Evolutionary conservation across 2,329 filamentous ascomycete species (phyloP).

Genomic region (Fusarium pseudocircinatum): DNA sequence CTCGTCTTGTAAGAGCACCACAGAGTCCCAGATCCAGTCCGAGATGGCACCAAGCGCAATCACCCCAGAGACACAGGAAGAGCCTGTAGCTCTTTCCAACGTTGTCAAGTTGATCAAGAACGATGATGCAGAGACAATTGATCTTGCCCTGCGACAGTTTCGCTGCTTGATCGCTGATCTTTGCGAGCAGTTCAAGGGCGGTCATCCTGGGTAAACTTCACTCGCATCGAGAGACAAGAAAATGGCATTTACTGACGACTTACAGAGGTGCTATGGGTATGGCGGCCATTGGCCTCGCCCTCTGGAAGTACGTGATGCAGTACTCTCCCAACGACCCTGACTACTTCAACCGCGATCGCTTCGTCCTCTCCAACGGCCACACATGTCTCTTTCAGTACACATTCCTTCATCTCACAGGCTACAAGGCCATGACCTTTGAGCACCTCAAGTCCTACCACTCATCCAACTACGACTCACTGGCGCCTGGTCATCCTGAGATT

Average conservation of each 20-base stretch:
- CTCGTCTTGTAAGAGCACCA: not conserved
- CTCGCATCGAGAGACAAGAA: too few relatives aligned
- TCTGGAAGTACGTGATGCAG: constrained; percentile 70
- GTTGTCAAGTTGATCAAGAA: constrained; percentile 41
- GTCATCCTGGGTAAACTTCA: too few relatives aligned
- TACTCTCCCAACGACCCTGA: constrained; percentile 64
- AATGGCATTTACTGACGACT: not conserved
- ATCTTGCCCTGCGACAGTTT: constrained; percentile 68
- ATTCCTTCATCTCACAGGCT: constrained; percentile 63
- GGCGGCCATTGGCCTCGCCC: constrained; percentile 68
- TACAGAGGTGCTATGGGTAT: constrained; percentile 63
- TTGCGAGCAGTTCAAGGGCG: constrained; percentile 75
- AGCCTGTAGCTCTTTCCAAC: constrained; percentile 24
- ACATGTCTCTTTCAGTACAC: constrained; percentile 64
- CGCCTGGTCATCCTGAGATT: constrained; percentile 66
- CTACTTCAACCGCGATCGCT: constrained; percentile 71
- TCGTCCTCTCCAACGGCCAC: constrained; percentile 70
- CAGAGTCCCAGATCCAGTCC: not conserved
- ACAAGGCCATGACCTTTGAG: constrained; percentile 64
- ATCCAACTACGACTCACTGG: constrained; percentile 57
- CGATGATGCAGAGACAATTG: constrained; percentile 44
- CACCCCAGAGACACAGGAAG: constrained; percentile 25
- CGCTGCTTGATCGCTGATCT: constrained; percentile 72
- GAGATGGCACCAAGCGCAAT: constrained; percentile 41
- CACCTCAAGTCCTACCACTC: constrained; percentile 65